Evolutionary conservation across 2,329 filamentous ascomycete species (phyloP).

Genomic region (Cryphonectria nitschkei): DNA sequence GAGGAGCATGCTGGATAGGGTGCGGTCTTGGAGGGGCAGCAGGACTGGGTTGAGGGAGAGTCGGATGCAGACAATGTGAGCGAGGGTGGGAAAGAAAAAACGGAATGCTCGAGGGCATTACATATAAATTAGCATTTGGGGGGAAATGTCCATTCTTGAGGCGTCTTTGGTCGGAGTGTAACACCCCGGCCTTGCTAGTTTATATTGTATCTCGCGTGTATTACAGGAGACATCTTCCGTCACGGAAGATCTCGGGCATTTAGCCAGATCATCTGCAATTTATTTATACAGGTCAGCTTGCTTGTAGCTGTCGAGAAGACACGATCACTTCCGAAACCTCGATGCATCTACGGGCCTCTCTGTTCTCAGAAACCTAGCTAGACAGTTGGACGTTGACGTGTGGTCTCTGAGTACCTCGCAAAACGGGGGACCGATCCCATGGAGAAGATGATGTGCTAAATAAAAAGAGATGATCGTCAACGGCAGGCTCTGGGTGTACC

Average conservation of each 20-base stretch:
- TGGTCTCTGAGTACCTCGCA: background rate
- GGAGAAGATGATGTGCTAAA: background rate
- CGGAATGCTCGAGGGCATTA: too few relatives aligned
- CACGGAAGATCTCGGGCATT: background rate
- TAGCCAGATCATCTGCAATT: constrained; percentile 1
- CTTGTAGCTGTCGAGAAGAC: background rate
- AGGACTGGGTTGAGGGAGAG: background rate
- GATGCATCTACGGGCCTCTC: background rate
- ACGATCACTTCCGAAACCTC: background rate
- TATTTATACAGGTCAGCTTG: background rate
- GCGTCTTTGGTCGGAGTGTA: background rate
- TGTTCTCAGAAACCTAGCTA: background rate
- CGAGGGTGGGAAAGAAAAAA: background rate
- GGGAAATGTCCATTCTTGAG: too few relatives aligned
- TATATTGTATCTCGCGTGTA: background rate
- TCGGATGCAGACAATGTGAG: background rate
- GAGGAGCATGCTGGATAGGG: constrained; percentile 43
- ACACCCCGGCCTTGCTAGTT: background rate
- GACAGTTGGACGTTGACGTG: background rate
- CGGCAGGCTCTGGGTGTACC: too few relatives aligned
- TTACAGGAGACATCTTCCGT: background rate
- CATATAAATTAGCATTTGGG: too few relatives aligned
- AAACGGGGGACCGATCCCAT: background rate
- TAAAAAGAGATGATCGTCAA: background rate
- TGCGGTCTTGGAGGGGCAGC: background rate